Evolutionary conservation across 768 basidiomycete species (phyloP).

Genomic region (Candolleomyces eurysporus): DNA sequence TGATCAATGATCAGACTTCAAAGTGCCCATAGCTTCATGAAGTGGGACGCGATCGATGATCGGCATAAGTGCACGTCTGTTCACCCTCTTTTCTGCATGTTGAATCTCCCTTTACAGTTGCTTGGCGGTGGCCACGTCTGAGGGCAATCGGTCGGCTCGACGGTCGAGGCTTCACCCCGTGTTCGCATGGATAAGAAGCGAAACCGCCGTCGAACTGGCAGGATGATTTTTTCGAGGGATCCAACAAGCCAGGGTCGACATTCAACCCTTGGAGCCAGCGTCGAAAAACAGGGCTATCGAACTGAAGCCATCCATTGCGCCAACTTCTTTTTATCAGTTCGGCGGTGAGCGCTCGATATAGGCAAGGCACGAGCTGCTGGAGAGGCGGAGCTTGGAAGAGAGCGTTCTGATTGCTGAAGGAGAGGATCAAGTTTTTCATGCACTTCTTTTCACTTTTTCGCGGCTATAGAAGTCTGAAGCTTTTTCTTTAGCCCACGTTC

Average conservation of each 20-base stretch:
- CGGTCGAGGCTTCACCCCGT: constrained; percentile 68
- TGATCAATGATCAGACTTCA: constrained; percentile 59
- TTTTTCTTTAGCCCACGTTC: constrained; percentile 37
- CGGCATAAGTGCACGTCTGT: constrained; percentile 42
- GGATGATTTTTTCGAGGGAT: constrained; percentile 26
- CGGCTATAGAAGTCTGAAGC: constrained; percentile 12
- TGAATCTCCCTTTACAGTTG: constrained; percentile 47
- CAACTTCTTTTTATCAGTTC: constrained; percentile 60
- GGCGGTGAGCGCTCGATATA: constrained; percentile 68
- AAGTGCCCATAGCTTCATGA: constrained; percentile 46
- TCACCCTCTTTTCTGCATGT: constrained; percentile 3
- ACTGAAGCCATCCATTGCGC: constrained; percentile 65
- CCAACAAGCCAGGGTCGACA: constrained; percentile 19
- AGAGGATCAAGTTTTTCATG: constrained; percentile 56
- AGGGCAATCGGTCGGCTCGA: constrained; percentile 62
- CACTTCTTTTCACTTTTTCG: constrained; percentile 31
- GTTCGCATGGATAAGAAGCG: constrained; percentile 58
- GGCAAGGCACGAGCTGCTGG: constrained; percentile 58
- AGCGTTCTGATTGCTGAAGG: constrained; percentile 63
- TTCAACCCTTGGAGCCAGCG: constrained; percentile 23
- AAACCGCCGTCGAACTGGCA: constrained; percentile 1
- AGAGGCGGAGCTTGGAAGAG: constrained; percentile 67
- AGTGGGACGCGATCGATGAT: constrained; percentile 85
- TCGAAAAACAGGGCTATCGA: constrained; percentile 47
- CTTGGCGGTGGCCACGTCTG: constrained; percentile 75